Percentiles rank a stretch among this genome's conserved stretches.
phyloP scores from a whole-genome alignment of 192 early-diverging fungal species.

The Coemansia sp. region DNA sequence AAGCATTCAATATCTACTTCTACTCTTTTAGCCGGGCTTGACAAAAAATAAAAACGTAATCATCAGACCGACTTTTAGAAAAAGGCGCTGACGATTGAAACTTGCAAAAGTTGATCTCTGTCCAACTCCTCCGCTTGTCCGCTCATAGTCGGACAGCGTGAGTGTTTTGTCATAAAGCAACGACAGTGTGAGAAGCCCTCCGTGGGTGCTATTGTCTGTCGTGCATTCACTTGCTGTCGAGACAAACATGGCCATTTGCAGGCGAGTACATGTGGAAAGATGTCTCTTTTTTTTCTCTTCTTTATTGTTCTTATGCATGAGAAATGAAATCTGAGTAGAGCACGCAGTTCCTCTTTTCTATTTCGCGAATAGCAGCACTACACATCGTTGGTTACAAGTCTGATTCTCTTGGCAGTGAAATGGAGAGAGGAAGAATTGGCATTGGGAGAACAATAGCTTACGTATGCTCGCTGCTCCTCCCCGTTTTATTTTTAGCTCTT shows the following conservation, averaged over 20 bases:
- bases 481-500: neutral
- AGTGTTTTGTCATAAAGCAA: neutral
- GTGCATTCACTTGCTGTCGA: neutral
- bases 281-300: neutral
- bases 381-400: neutral
- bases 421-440: neutral
- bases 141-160: neutral
- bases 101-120: neutral
- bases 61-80: neutral
- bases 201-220: neutral
- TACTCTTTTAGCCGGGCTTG: neutral
- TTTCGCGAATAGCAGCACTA: neutral
- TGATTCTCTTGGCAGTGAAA: neutral
- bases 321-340: conserved; percentile 7
- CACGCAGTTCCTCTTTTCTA: neutral
- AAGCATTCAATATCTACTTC: conserved; percentile 1
- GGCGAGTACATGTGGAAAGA: neutral
- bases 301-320: neutral
- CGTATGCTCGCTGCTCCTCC: neutral
- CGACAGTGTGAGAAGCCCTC: neutral
- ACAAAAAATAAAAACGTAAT: neutral
- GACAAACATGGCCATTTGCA: neutral
- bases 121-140: neutral
- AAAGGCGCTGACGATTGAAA: neutral
- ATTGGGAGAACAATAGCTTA: neutral